Base-by-base conservation (phyloP, 208 protist species). In the Acanthamoeba rhysodes region DNA sequence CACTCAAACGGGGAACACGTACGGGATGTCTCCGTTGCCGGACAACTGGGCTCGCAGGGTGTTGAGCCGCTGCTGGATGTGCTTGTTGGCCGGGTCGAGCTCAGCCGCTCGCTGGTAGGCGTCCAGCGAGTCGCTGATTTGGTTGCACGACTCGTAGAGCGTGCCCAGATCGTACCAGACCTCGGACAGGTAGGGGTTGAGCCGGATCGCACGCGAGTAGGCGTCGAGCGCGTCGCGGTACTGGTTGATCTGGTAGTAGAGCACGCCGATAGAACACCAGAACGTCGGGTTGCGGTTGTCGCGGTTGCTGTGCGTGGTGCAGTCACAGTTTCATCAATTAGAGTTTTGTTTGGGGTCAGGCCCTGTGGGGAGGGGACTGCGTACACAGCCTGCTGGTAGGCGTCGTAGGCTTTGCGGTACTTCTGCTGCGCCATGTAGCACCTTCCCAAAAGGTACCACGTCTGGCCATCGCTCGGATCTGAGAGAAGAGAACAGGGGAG, bases 221-320 rank as follows among this genome's bases (percentile, higher is more conserved):
- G 97, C 97, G 78, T 98, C 97, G 3, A 98, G 92, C 24, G 97
- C 97, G 90, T 98, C 97, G 18, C 96, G 94, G 88, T 98, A 98
- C 76, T 97, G 97, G 45, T 94, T 95, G 80, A 98, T 98, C 76
- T 98, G 96, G 93, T 97, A 98, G 76, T 98, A 98, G 20, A 98
- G 95, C 24, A 98, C 96, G 76, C 97, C 97, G 84, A 98, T 98
- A 1, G 96, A 97, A 74, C 97, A 98, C 97, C 97, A 98, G 87
- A 98, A 97, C 22, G 96, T 96, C 45, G 97, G 97, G 78, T 98
- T 98, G n/a, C 87, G 70, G 50, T 93, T 95, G 94, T 98, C 97
- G 27, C 97, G 70, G 72, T 98, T 95, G n/a, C 87, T 92, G 45
- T 92, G 32, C 27, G 22, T 57, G 24, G 45, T 34, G 9, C 20